Base-by-base conservation (phyloP, 768 basidiomycete species). In the Artomyces pyxidatus region DNA sequence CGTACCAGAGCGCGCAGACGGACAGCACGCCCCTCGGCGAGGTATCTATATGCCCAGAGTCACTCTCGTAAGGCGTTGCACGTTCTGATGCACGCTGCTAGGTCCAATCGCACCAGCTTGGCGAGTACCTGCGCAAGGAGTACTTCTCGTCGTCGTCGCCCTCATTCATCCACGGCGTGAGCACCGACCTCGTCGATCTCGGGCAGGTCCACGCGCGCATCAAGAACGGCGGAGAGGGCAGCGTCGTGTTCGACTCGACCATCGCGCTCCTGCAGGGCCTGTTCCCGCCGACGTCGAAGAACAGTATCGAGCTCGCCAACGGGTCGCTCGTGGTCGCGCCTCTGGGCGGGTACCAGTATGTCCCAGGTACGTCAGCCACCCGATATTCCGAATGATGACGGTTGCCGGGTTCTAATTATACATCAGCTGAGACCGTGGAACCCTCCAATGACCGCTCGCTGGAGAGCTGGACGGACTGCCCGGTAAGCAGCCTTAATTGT, bases 221-320 rank as follows among this genome's bases (percentile, higher is more conserved):
- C 64, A 91, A 92, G 69, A 82, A 81, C 46, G 88, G 88, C 40
- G 83, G 81, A 44, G 89, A 93, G 62, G 88, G 89, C 41, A 72
- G 80, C n/a, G 82, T 86, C 45, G 88, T 91, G 57, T 87, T 88
- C 65, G 88, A 92, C 72, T 85, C 85, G 6, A 83, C 88, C 27
- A 83, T 85, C 46, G 88, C 90, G 26, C 71, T 90, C 46, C 76
- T 90, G 37, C 91, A 93, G 66, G 88, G 89, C 37, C 72, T 92
- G 42, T 90, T 83, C 75, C 89, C 89, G 21, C 88, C 89, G n/a
- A 85, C 76, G 61, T 67, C 71, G 9, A 71, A 76, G 30, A 85
- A 87, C 68, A 81, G 76, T 60, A 84, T 85, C 56, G 72, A 71
- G 6, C 80, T 94, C 14, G 90, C 90, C 2, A 88, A 94, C 54